Evolutionary conservation across 2,329 filamentous ascomycete species (phyloP).

Genomic region (Akanthomyces muscarius): DNA sequence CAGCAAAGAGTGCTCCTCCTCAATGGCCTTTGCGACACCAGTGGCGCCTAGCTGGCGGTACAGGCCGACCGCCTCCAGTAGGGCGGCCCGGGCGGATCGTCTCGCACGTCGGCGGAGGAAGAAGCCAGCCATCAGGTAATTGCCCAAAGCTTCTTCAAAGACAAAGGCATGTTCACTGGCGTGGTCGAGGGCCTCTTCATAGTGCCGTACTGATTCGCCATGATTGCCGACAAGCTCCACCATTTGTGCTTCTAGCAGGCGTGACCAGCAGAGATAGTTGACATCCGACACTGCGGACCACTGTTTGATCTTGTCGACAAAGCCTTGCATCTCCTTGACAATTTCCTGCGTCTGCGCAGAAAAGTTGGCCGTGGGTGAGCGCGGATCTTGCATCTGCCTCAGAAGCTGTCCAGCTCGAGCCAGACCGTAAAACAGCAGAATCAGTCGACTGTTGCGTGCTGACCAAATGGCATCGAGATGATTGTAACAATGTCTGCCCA

Average conservation of each 20-base stretch:
- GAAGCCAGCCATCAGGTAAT: conserved; percentile 70
- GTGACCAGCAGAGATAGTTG: conserved; percentile 69
- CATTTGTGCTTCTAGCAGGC: conserved; percentile 64
- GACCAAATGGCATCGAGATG: conserved; percentile 54
- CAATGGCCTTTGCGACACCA: conserved; percentile 65
- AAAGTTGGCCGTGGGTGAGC: conserved; percentile 39
- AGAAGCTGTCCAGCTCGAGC: conserved; percentile 51
- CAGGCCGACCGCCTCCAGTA: conserved; percentile 63
- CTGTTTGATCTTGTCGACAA: conserved; percentile 58
- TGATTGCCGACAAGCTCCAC: conserved; percentile 58
- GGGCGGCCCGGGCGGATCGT: conserved; percentile 63
- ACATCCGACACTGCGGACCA: conserved; percentile 62
- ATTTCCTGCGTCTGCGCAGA: conserved; percentile 43
- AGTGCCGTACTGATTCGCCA: conserved; percentile 56
- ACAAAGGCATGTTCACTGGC: conserved; percentile 61
- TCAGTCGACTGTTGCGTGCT: conserved; percentile 52
- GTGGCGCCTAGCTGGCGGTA: conserved; percentile 66
- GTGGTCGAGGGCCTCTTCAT: conserved; percentile 70
- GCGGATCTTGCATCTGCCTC: conserved; percentile 46
- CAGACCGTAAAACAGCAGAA: conserved; percentile 58
- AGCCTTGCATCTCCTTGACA: conserved; percentile 48
- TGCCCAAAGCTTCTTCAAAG: conserved; percentile 69
- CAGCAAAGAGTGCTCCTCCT: conserved; percentile 63
- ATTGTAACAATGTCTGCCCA: conserved; percentile 49
- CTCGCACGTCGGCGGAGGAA: conserved; percentile 62